Evolutionary conservation across 768 basidiomycete species (phyloP), one percentile per base, ranked within the genome.

Genomic region (Pisolithus sp.): DNA sequence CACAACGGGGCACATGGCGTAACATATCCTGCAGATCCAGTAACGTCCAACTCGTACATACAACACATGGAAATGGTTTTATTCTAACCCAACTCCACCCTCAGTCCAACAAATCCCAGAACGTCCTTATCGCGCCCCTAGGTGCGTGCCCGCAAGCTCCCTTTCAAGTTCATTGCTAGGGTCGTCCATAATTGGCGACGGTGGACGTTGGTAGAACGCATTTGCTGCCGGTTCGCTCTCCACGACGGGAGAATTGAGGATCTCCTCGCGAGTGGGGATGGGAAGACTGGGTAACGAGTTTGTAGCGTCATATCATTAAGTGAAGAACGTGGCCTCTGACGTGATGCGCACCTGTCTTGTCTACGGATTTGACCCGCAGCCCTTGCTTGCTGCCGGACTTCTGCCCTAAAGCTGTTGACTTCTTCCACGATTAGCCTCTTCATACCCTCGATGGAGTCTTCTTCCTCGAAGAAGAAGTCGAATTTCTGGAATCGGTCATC

Each of bases 371-470:
- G 86, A 5, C 82, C 82, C 9, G 81, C 73, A 1, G 80, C 81
- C 36, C 87, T 75, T 12, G 86, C 82, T 61, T 93, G 91, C n/a
- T 79, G 76, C 50, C 95, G 81, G 7, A 98, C 94, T 65, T 93
- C 85, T 8, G 86, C 79, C 36, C 96, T 83, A 82, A 99, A 98
- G 12, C 77, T 66, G 54, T 82, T 83, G 37, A 97, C 95, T 68
- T 98, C 94, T 26, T 94, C 82, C 21, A 98, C 83, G 59, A 99
- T 99, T 65, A 98, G 70, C 56, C 80, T 82, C 71, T 95, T 91
- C 96, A 99, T 99, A 8, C 96, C 96, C 42, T 95, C 92, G 57
- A 95, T 94, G 52, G 83, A 84, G 54, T 99, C 96, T 70, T 97
- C 96, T 57, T 89, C 87, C 71, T 99, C 96, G 60, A 99, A 99